These are phyloP conservation scores for Boechera stricta DNA, from an alignment of 345 rosid species.

Conservation along the genomic window DNA sequence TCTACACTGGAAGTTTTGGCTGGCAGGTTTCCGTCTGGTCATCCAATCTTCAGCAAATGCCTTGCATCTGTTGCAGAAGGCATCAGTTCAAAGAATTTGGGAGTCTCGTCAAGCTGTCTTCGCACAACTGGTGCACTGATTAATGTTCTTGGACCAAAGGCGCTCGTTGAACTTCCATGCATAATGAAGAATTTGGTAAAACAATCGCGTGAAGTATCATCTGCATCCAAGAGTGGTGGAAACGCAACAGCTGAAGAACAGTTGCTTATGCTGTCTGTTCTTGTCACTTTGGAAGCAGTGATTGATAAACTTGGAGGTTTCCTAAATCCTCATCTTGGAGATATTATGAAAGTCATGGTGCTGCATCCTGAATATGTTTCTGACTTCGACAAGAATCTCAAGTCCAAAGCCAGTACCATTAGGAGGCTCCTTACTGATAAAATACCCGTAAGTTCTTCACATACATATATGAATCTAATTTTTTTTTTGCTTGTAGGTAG, in stretches of 20 bases:
- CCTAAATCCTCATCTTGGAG: conserved; percentile 82
- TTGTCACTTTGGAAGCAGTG: conserved; percentile 78
- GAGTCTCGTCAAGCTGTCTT: conserved; percentile 78
- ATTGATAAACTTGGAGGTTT: conserved; percentile 92
- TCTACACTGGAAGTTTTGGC: conserved; percentile 82
- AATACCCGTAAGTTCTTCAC: conserved; percentile 72
- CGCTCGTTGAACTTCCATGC: conserved; percentile 72
- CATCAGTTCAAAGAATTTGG: conserved; percentile 62
- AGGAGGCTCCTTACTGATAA: conserved; percentile 69
- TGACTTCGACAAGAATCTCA: conserved; percentile 66
- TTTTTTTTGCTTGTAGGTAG: neutral
- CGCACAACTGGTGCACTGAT: conserved; percentile 74
- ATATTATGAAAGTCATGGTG: conserved; percentile 67
- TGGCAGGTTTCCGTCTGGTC: conserved; percentile 62
- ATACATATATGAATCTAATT: conserved; percentile 4
- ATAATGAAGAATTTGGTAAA: conserved; percentile 69
- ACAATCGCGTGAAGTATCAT: conserved; percentile 49
- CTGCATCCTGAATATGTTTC: conserved; percentile 63
- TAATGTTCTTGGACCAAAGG: conserved; percentile 86
- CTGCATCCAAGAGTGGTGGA: conserved; percentile 33
- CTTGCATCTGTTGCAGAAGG: conserved; percentile 67
- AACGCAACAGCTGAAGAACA: conserved; percentile 39
- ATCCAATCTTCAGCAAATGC: conserved; percentile 71
- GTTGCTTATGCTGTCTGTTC: conserved; percentile 66
- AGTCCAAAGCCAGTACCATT: conserved; percentile 66